A percentile compares a stretch with the other conserved stretches of the same genome.
Evolutionary conservation across 179 eudicot genomes (phyloP).

Genomic region (Monotropa hypopitys): DNA sequence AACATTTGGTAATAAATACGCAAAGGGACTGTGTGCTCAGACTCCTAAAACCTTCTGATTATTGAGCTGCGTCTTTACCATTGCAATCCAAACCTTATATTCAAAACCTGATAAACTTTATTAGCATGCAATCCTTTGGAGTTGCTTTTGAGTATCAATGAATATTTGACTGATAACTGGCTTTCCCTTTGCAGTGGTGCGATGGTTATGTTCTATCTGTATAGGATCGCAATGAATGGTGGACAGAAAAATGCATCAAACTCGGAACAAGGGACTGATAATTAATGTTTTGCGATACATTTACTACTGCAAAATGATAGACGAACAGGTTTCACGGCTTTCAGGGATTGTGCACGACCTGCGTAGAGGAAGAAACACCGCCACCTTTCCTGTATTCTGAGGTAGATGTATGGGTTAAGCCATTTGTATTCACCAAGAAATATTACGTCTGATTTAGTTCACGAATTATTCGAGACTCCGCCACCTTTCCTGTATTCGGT

Average conservation of each 20-base stretch:
- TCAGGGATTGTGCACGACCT: background rate
- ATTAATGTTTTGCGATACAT: background rate
- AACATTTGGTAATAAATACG: too few relatives aligned
- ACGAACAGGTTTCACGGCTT: background rate
- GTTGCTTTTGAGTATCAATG: background rate
- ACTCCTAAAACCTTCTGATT: too few relatives aligned
- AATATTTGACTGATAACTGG: constrained; percentile 3
- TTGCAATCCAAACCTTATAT: background rate
- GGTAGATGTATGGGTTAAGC: background rate
- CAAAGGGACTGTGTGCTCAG: too few relatives aligned
- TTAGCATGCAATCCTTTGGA: background rate
- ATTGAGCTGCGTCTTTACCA: too few relatives aligned
- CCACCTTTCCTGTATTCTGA: background rate
- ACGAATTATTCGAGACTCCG: too few relatives aligned
- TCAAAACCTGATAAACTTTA: background rate
- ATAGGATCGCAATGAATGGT: constrained; percentile 35
- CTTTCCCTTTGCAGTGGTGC: constrained; percentile 51
- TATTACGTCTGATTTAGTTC: too few relatives aligned
- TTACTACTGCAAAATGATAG: background rate
- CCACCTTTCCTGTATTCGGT: too few relatives aligned
- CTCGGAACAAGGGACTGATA: constrained; percentile 21
- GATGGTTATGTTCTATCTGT: constrained; percentile 53
- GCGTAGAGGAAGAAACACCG: background rate
- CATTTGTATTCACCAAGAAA: background rate
- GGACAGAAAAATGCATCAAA: constrained; percentile 22